Conservation (phyloP, 768 basidiomycete genomes). For the Leucosporidium creatinivorum region DNA sequence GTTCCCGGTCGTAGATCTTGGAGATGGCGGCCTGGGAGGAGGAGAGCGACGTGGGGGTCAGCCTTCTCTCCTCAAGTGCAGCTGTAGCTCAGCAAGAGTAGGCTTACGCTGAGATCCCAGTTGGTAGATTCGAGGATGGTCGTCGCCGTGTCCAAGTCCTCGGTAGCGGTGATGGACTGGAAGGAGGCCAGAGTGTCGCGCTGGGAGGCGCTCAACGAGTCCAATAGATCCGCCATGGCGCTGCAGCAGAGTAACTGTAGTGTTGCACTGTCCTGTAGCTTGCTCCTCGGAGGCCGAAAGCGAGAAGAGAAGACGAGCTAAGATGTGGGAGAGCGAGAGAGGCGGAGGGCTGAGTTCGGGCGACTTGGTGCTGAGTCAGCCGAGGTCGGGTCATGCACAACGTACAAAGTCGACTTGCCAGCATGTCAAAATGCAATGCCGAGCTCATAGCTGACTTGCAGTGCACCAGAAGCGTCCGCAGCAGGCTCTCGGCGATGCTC, state of each 20-base stretch:
- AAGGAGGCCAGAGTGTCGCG: constrained; percentile 1
- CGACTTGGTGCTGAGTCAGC: no score
- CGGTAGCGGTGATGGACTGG: not conserved
- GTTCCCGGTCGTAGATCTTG: constrained; percentile 18
- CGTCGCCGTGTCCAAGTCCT: not conserved
- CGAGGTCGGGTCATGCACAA: no score
- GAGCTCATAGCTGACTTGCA: no score
- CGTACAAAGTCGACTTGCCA: no score
- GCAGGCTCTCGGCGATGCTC: no score
- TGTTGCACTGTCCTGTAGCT: no score
- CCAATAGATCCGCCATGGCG: not conserved
- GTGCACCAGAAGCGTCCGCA: no score
- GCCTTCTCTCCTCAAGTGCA: not conserved
- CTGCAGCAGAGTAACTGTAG: no score
- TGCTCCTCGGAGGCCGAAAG: no score
- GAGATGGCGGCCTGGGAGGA: constrained; percentile 23
- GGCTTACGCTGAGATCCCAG: constrained; percentile 23
- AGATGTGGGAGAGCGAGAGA: not conserved
- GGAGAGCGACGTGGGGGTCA: not conserved
- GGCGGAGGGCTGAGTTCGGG: not conserved
- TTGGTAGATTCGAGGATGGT: not conserved
- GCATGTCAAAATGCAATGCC: no score
- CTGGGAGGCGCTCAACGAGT: not conserved
- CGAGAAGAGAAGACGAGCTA: no score
- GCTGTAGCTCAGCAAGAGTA: not conserved